phyloP scores from a whole-genome alignment of 176 grass and related monocot species.

The Triticum monococcum region DNA sequence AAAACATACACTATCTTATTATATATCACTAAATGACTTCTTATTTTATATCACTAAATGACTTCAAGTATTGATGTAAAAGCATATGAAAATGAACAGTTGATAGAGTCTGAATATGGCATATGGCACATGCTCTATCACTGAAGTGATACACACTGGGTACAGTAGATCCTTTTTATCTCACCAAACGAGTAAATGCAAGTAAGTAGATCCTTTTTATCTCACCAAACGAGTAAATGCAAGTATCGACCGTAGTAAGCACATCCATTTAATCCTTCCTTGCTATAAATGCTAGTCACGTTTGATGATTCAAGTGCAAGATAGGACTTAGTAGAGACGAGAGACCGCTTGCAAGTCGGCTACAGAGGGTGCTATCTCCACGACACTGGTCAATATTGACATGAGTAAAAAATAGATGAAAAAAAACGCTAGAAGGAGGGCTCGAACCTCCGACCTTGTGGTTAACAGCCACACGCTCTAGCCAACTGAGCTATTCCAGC shows the following conservation, averaged over 20 bases:
- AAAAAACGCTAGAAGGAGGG: not conserved
- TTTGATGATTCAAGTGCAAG: too few species aligned
- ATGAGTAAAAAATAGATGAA: too few species aligned
- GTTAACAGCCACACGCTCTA: slow-evolving; percentile 78
- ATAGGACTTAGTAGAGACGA: too few species aligned
- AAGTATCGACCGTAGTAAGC: not conserved
- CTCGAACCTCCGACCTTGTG: slow-evolving; percentile 57
- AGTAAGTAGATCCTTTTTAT: not conserved
- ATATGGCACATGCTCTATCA: not conserved
- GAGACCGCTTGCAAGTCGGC: too few species aligned
- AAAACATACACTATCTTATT: not conserved
- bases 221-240: not conserved
- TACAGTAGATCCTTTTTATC: not conserved
- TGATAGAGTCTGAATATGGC: not conserved
- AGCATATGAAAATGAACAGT: not conserved
- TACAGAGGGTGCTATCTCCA: too few species aligned
- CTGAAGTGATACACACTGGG: not conserved
- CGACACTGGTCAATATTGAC: too few species aligned
- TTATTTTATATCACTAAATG: not conserved
- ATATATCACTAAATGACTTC: not conserved
- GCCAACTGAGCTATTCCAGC: slow-evolving; percentile 85
- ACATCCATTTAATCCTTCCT: too few species aligned
- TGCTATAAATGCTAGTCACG: not conserved
- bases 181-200: not conserved
- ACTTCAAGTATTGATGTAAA: not conserved